Conservation (phyloP, 2,329 filamentous ascomycete genomes). For the Arthrobotrys pseudoclavata region DNA sequence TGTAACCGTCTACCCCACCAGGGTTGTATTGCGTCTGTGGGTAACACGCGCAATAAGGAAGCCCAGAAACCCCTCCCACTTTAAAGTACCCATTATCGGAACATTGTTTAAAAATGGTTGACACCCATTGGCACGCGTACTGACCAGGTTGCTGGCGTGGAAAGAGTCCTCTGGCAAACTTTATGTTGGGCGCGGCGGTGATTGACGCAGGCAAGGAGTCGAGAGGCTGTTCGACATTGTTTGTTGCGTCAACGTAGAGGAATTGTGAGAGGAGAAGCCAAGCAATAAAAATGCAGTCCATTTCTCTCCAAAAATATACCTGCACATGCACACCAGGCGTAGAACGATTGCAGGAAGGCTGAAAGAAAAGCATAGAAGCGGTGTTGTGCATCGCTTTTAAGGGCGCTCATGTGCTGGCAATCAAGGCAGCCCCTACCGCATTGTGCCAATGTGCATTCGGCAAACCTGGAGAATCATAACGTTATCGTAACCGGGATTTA, state of each 20-base stretch:
- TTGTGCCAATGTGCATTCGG: background rate
- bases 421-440: constrained; percentile 6
- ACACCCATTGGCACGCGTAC: constrained; percentile 49
- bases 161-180: constrained; percentile 34
- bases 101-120: constrained; percentile 48
- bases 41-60: constrained; percentile 53
- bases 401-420: background rate
- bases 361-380: constrained; percentile 8
- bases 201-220: constrained; percentile 33
- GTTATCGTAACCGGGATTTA: constrained; percentile 20
- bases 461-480: constrained; percentile 14
- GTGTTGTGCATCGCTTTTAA: constrained; percentile 26
- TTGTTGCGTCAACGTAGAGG: constrained; percentile 18
- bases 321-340: background rate
- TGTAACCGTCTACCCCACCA: constrained; percentile 46
- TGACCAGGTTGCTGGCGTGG: constrained; percentile 42
- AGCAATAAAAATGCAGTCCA: constrained; percentile 10
- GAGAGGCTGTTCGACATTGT: constrained; percentile 21
- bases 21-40: constrained; percentile 39
- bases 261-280: constrained; percentile 12
- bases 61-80: constrained; percentile 41
- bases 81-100: constrained; percentile 45
- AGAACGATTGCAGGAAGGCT: constrained; percentile 35
- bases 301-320: constrained; percentile 15
- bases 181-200: constrained; percentile 46